Percentiles rank a stretch among this genome's conserved stretches.
phyloP scores from a whole-genome alignment of 148 eudicot genomes.

The Rhododendron ovatum region DNA sequence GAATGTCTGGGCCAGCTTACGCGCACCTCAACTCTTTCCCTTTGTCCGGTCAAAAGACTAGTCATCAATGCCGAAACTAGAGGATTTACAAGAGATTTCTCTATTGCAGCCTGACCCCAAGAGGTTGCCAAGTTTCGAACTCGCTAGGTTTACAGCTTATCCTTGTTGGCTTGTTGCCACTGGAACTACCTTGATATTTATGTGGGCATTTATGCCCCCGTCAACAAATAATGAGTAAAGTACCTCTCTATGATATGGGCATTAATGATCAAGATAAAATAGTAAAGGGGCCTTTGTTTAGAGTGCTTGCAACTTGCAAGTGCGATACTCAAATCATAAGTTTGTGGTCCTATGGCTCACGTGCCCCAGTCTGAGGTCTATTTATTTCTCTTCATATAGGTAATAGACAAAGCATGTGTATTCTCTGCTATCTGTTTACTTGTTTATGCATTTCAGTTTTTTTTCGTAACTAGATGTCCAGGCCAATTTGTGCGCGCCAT shows the following conservation, averaged over 20 bases:
- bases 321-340: neutral
- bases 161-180: neutral
- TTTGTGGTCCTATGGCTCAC: neutral
- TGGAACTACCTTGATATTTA: too few species aligned
- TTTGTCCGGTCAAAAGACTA: neutral
- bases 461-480: neutral
- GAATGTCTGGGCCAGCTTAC: too few species aligned
- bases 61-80: neutral
- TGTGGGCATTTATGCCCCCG: neutral
- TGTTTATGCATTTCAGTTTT: neutral
- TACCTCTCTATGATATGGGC: neutral
- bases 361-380: neutral
- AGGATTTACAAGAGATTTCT: neutral
- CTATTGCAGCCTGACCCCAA: neutral
- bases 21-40: too few species aligned
- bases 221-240: neutral
- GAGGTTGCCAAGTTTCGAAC: neutral
- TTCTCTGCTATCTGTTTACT: neutral
- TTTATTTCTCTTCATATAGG: neutral
- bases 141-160: neutral
- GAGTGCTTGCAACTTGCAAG: neutral
- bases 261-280: neutral
- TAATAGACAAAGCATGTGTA: neutral
- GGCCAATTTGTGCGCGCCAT: too few species aligned
- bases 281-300: neutral